A percentile compares a stretch with the other conserved stretches of the same genome.
phyloP scores from a whole-genome alignment of 2,329 filamentous ascomycete species.

The Calonectria multiphialidica region DNA sequence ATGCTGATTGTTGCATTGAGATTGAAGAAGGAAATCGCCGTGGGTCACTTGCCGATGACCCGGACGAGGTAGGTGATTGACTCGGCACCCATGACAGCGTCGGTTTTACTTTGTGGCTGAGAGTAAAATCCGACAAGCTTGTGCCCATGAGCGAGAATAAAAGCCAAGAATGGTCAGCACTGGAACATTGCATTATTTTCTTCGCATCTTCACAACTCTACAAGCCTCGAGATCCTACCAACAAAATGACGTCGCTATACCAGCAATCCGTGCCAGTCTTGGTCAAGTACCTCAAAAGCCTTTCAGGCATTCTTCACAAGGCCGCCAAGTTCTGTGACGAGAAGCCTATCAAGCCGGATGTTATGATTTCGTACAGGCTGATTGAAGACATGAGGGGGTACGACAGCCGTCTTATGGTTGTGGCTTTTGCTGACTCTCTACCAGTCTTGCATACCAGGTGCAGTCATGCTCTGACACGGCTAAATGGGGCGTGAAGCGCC shows the following conservation, averaged over 20 bases:
- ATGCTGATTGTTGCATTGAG: neutral
- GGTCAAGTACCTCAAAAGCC: conserved; percentile 43
- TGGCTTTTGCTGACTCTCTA: neutral
- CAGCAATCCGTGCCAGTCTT: conserved; percentile 42
- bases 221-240: neutral
- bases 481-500: conserved; percentile 35
- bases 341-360: conserved; percentile 36
- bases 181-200: neutral
- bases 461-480: conserved; percentile 42
- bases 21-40: neutral
- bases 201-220: neutral
- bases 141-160: neutral
- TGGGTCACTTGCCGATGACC: neutral
- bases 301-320: conserved; percentile 41
- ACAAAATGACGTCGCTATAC: conserved; percentile 37
- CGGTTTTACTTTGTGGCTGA: neutral
- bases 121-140: neutral
- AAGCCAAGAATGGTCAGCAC: neutral
- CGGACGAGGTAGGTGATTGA: neutral
- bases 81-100: neutral
- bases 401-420: neutral
- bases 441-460: conserved; percentile 38
- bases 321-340: conserved; percentile 32
- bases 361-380: conserved; percentile 33
- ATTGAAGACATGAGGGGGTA: conserved; percentile 39